A percentile compares a stretch with the other conserved stretches of the same genome.
Evolutionary conservation across 176 grass and related monocot genomes (phyloP).

Genomic region (Rhynchospora breviuscula): DNA sequence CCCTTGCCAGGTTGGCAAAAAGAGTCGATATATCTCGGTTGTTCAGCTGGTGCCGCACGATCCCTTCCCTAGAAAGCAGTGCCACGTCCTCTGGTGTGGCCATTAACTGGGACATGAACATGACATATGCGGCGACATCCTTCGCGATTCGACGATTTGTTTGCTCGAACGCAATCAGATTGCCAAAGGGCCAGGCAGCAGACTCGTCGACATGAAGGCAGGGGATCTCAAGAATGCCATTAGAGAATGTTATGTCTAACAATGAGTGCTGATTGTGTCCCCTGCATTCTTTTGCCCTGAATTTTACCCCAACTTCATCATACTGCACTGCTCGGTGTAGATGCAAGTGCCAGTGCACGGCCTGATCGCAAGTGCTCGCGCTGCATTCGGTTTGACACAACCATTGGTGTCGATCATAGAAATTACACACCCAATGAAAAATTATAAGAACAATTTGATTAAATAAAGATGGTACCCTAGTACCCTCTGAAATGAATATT

Average conservation of each 20-base stretch:
- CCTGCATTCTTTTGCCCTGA: neutral
- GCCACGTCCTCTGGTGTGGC: slow-evolving; percentile 20
- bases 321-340: slow-evolving; percentile 24
- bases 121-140: slow-evolving; percentile 2
- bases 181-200: neutral
- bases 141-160: neutral
- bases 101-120: slow-evolving; percentile 28
- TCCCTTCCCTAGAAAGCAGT: neutral
- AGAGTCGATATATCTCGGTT: neutral
- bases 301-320: slow-evolving; percentile 11
- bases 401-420: neutral
- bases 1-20: slow-evolving; percentile 14
- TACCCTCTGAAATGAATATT: rapidly evolving
- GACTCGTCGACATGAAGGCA: neutral
- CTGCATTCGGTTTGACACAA: neutral
- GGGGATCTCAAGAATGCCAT: neutral
- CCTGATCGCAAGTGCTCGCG: neutral
- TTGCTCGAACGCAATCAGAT: slow-evolving; percentile 18
- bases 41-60: neutral
- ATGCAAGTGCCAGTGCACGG: neutral
- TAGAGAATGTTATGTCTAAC: neutral
- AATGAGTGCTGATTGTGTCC: neutral
- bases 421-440: neutral
- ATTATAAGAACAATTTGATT: neutral
- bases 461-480: neutral